Base-by-base conservation (phyloP, 2,329 filamentous ascomycete species). In the Cladosporium sp. region DNA sequence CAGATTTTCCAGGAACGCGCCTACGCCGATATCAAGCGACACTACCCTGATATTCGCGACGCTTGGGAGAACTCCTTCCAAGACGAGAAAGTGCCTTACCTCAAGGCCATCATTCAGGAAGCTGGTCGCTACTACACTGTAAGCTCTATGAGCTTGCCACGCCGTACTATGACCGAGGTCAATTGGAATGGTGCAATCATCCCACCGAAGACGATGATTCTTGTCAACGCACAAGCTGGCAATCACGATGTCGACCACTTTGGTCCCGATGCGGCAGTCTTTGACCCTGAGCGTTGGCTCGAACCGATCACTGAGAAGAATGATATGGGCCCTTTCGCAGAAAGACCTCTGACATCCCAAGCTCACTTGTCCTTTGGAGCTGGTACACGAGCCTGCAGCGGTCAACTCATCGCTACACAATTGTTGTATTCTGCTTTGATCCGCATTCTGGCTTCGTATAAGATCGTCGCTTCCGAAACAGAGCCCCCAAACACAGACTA, bases 401-500 rank as follows among this genome's bases (percentile, higher is more conserved):
- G 83, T 3, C 81, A 83, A 61, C 77, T 79, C 62, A 85, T 86
- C 67, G 83, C 83, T 0, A 71, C 77, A 75, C n/a, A 83, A 3
- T 77, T 85, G 2, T 73, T 85, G 2, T 84, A 85, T 67, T 73
- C 81, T 0, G 82, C 83, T 3, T 74, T 86, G 0, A 74, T 85
- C 7, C 79, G 84, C 3, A 73, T 85, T 1, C 68, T 85, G n/a
- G 77, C 79, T 3, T 78, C 79, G 10, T 86, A 83, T 73, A 80
- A 78, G 68, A 82, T 85, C 63, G 79, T 84, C 35, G 78, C 84
- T 28, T 80, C 78, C 69, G 77, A 82, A 60, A 70, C 73, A 0
- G 75, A 81, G 52, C 85, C 85, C 0, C 86, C 85, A 0, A 88
- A 86, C 68, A 87, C 85, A 0, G 85, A 88, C 71, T 88, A 88